A percentile compares a stretch with the other conserved stretches of the same genome.
Evolutionary conservation across 192 early-diverging fungal genomes (phyloP).

Genomic region (Linnemannia exigua): DNA sequence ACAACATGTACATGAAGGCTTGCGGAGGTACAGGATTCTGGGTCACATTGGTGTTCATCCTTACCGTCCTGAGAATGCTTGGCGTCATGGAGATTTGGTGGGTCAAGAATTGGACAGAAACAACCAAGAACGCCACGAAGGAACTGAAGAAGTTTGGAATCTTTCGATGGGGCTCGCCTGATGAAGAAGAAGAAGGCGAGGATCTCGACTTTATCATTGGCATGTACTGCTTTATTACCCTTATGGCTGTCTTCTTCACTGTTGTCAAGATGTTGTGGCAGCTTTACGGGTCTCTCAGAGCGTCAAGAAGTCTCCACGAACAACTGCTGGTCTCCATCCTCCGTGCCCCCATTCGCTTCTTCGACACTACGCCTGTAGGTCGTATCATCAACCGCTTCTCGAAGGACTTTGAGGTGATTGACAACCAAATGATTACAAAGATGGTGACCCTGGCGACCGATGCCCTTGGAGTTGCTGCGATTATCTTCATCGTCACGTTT

Average conservation of each 20-base stretch:
- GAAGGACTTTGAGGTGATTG: constrained; percentile 88
- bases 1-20: constrained; percentile 79
- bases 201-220: constrained; percentile 69
- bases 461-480: constrained; percentile 61
- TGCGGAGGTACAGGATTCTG: constrained; percentile 75
- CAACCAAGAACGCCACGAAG: neutral
- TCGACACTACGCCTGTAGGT: constrained; percentile 89
- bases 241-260: constrained; percentile 56
- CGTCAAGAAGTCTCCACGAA: constrained; percentile 69
- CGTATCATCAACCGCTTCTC: constrained; percentile 92
- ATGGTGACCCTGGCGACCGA: constrained; percentile 65
- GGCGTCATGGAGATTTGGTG: constrained; percentile 74
- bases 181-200: constrained; percentile 7
- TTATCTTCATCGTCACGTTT: constrained; percentile 68
- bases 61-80: constrained; percentile 61
- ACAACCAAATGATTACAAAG: constrained; percentile 68
- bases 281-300: constrained; percentile 66
- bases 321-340: constrained; percentile 70
- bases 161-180: neutral
- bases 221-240: constrained; percentile 67
- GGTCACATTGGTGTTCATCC: constrained; percentile 62
- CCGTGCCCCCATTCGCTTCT: constrained; percentile 87
- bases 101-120: constrained; percentile 71
- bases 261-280: constrained; percentile 60
- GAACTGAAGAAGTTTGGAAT: neutral